Evolutionary conservation across 2,329 filamentous ascomycete species (phyloP), one percentile per base, ranked within the genome.

Genomic region (Alternaria sp.): DNA sequence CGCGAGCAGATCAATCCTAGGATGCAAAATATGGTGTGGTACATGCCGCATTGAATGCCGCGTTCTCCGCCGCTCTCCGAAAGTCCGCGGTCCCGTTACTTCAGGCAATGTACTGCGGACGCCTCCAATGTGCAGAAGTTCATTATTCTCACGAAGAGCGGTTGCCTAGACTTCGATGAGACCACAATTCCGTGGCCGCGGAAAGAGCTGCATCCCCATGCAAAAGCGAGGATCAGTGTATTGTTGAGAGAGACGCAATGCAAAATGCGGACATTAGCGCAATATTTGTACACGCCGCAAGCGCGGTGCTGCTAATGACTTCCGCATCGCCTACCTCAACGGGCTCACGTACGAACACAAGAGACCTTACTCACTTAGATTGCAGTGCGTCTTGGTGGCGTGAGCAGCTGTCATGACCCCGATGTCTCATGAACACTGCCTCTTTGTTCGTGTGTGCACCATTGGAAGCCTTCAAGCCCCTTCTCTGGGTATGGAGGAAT

Each of bases 211-310:
- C 17, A 32, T 15, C 15, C 49, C 1, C 4, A 40, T 6, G 19
- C 25, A 1, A 15, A 51, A 47, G 23, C 19, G 2, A 59, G 30
- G 40, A 13, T 15, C 28, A 21, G 25, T 21, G 44, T 7, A 19
- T 23, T 63, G 57, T 60, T 57, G 57, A 63, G 52, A 36, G 15
- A 40, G 26, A 25, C 12, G 30, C 26, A n/a, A 53, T 36, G 52
- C 11, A 19, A 26, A 10, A 10, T 44, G 43, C 53, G 23, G 30
- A 53, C 23, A 5, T 60, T 60, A 43, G 49, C 61, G 51, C 51
- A 60, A 8, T 44, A 25, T 23, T 45, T 36, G 54, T 36, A 40
- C 17, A 30, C 57, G 45, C 57, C 21, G 40, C 26, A 61, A 32
- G 57, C 49, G 58, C 49, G 25, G 32, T 40, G 30, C 32, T 49